A percentile compares a stretch with the other conserved stretches of the same genome.
phyloP scores from a whole-genome alignment of 768 basidiomycete genomes.

The Kwoniella pini region DNA sequence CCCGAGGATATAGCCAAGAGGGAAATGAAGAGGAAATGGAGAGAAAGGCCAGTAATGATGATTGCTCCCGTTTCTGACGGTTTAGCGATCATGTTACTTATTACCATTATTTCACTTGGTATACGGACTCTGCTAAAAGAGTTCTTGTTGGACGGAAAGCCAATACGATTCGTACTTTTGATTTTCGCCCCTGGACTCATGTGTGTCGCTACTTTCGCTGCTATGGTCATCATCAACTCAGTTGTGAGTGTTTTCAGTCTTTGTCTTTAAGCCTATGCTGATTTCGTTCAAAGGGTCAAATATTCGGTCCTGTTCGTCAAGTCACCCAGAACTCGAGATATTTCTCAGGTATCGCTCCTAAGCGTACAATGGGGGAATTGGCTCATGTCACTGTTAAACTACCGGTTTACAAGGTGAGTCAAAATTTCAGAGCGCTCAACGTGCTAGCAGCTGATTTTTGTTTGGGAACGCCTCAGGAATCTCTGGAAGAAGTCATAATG shows the following conservation, averaged over 20 bases:
- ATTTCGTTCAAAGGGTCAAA: conserved; percentile 31
- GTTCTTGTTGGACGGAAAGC: conserved; percentile 66
- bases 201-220: conserved; percentile 60
- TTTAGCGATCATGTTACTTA: conserved; percentile 42
- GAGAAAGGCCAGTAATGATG: conserved; percentile 44
- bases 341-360: conserved; percentile 61
- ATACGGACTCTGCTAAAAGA: conserved; percentile 61
- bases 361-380: conserved; percentile 41
- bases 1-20: conserved; percentile 45
- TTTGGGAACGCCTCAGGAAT: conserved; percentile 36
- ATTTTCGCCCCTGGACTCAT: conserved; percentile 69
- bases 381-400: conserved; percentile 62
- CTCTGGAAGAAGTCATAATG: conserved; percentile 60
- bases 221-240: conserved; percentile 49
- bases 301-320: conserved; percentile 77
- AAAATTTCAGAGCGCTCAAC: no score
- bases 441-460: background rate
- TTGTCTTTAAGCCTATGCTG: background rate
- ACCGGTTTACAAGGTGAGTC: conserved; percentile 74
- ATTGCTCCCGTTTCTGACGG: conserved; percentile 48
- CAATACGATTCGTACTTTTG: conserved; percentile 67
- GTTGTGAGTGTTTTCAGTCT: conserved; percentile 48
- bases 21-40: conserved; percentile 31
- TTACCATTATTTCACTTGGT: conserved; percentile 41
- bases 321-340: conserved; percentile 81